Evolutionary conservation across 768 basidiomycete genomes (phyloP), one percentile per base, ranked within the genome.

Genomic region (Harrya chromipes): DNA sequence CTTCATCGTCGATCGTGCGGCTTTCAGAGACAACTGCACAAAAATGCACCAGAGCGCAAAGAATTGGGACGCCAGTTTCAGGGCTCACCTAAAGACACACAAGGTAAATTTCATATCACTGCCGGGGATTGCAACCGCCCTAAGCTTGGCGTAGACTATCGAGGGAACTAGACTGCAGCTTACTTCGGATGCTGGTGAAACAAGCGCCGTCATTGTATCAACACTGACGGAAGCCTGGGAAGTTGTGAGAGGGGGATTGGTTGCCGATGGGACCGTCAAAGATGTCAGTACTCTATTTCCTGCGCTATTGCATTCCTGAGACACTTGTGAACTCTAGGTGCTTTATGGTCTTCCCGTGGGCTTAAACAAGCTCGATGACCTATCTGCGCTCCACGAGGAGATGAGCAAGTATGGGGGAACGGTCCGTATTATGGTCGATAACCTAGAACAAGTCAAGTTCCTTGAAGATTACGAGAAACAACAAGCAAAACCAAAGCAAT

Each of bases 81-180:
- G 91, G 41, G 87, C 84, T 4, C 92, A 94, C 66, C 76, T 94
- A 45, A 94, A 94, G 70, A 87, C 86, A 0, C 87, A 90, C 64
- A 90, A 90, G 76, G 86, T 83, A 62, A 21, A 23, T 60, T 14
- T 33, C 31, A 38, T 12, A 26, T 13, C 16, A 13, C 43, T n/a
- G 11, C 13, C n/a, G 7, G 29, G 23, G 29, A 42, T 29, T 42
- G 8, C 29, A 21, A 20, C 43, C 14, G 12, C 29, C 39, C 57
- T 44, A 40, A 58, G 26, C 26, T 52, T 38, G 40, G 49, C 55
- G 19, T 39, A 88, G 87, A 92, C 90, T 1, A 69, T 73, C 9
- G 90, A 93, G 64, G 91, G 90, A 20, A 79, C 84, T 10, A 73
- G 73, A 53, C 66, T 91, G 20, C 90, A 92, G 60, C 74, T 91